A percentile compares a stretch with the other conserved stretches of the same genome.
phyloP scores from a whole-genome alignment of 75 land plant genomes.

The Picea glauca region DNA sequence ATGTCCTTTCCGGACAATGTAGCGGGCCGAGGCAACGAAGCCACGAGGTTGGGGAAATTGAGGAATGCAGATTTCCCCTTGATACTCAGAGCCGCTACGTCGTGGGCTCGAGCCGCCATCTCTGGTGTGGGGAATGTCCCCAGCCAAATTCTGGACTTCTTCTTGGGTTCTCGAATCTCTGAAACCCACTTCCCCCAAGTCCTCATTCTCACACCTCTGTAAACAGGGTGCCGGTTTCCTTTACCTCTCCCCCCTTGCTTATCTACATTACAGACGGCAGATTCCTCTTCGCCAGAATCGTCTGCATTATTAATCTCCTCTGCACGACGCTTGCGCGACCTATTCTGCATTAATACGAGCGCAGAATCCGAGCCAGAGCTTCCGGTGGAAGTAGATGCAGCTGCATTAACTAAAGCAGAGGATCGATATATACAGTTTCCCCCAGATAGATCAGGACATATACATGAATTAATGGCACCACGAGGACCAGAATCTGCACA shows the following conservation, averaged over 20 bases:
- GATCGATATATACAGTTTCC: too few relatives aligned
- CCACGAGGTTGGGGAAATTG: conserved; percentile 29
- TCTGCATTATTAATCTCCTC: not conserved
- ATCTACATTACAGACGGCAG: not conserved
- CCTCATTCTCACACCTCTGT: conserved; percentile 33
- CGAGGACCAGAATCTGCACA: too few relatives aligned
- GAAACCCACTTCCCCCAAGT: conserved; percentile 49
- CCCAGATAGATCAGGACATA: too few relatives aligned
- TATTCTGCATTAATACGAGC: not conserved
- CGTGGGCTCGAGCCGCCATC: conserved; percentile 44
- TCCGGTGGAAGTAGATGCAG: not conserved
- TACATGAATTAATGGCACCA: too few relatives aligned
- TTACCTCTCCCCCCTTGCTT: not conserved
- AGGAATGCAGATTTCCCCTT: conserved; percentile 25
- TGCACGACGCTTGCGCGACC: not conserved
- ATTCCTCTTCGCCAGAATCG: not conserved
- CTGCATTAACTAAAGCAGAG: too few relatives aligned
- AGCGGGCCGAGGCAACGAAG: conserved; percentile 17
- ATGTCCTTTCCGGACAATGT: conserved; percentile 14
- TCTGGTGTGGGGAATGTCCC: conserved; percentile 43
- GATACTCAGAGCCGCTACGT: conserved; percentile 38
- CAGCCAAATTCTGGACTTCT: conserved; percentile 39
- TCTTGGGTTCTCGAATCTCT: conserved; percentile 40
- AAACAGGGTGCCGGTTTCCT: conserved; percentile 28
- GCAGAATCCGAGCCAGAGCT: not conserved